A percentile compares a stretch with the other conserved stretches of the same genome.
These are phyloP conservation scores for Geotrichum siamense DNA, from an alignment of 1,139 yeast genomes.

Conservation along the genomic window DNA sequence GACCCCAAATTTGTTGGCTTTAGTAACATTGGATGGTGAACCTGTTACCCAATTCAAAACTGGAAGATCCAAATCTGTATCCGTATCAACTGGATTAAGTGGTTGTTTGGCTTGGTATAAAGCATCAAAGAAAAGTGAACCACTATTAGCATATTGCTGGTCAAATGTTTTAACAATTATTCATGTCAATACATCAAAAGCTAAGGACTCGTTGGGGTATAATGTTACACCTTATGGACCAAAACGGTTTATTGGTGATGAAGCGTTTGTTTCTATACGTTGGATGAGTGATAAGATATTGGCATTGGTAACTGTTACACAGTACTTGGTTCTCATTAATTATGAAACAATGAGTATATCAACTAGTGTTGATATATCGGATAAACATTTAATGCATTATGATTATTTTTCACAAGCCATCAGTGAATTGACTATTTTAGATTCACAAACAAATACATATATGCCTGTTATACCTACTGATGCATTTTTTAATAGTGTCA, in stretches of 20 bases:
- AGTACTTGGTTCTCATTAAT: constrained; percentile 41
- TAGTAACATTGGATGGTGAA: constrained; percentile 50
- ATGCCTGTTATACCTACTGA: constrained; percentile 30
- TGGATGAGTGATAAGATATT: constrained; percentile 49
- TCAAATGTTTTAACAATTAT: constrained; percentile 48
- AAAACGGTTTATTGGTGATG: constrained; percentile 43
- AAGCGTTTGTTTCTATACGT: constrained; percentile 45
- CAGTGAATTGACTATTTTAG: constrained; percentile 23
- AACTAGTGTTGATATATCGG: constrained; percentile 41
- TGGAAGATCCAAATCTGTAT: constrained; percentile 40
- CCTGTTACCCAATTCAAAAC: constrained; percentile 48
- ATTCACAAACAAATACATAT: constrained; percentile 17
- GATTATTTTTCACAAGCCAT: constrained; percentile 33
- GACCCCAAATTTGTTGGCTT: constrained; percentile 44
- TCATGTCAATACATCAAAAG: constrained; percentile 36
- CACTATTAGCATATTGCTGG: constrained; percentile 64
- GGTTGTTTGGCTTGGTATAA: constrained; percentile 58
- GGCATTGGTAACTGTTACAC: constrained; percentile 40
- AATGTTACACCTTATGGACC: constrained; percentile 39
- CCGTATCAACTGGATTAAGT: constrained; percentile 35
- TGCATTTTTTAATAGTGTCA: constrained; percentile 35
- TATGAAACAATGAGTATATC: constrained; percentile 36
- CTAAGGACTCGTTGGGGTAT: neutral
- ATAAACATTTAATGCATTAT: constrained; percentile 41
- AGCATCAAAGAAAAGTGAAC: constrained; percentile 30